Evolutionary conservation across 495 filamentous ascomycete species (phyloP).

Genomic region (Penicillium taxi): DNA sequence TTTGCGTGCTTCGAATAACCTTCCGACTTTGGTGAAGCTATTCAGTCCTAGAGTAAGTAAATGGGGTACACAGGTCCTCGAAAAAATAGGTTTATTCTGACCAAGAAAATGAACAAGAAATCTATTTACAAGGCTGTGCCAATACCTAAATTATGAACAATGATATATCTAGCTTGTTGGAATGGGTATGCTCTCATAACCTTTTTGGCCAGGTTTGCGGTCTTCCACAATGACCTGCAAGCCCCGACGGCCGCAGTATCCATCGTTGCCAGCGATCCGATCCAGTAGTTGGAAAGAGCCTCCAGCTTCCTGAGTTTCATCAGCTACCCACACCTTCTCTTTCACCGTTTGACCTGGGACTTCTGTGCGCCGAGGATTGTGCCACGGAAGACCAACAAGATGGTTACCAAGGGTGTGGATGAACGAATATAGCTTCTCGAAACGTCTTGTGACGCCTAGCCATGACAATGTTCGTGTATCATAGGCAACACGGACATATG

Average conservation of each 20-base stretch:
- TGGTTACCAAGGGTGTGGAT: constrained; percentile 48
- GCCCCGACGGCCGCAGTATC: constrained; percentile 50
- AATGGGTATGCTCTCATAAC: constrained; percentile 41
- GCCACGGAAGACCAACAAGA: constrained; percentile 45
- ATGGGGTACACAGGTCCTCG: no score
- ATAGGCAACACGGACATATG: constrained; percentile 64
- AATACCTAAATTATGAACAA: no score
- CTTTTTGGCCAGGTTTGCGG: constrained; percentile 41
- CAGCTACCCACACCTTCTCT: constrained; percentile 47
- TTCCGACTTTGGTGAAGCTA: no score
- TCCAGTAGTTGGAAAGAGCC: constrained; percentile 37
- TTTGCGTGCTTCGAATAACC: no score
- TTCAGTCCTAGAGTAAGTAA: no score
- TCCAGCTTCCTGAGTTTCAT: constrained; percentile 19
- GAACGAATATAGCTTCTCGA: constrained; percentile 51
- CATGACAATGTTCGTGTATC: constrained; percentile 44
- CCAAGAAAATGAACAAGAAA: no score
- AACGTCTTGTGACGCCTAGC: constrained; percentile 46
- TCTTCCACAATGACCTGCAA: constrained; percentile 50
- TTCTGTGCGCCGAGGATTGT: constrained; percentile 51
- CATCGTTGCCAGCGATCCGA: constrained; percentile 41
- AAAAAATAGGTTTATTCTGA: no score
- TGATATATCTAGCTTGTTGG: constrained; percentile 18
- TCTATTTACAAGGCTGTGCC: no score
- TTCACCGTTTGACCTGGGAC: constrained; percentile 44